Evolutionary conservation across 768 basidiomycete genomes (phyloP).

Genomic region (Pulveroboletus sp.): DNA sequence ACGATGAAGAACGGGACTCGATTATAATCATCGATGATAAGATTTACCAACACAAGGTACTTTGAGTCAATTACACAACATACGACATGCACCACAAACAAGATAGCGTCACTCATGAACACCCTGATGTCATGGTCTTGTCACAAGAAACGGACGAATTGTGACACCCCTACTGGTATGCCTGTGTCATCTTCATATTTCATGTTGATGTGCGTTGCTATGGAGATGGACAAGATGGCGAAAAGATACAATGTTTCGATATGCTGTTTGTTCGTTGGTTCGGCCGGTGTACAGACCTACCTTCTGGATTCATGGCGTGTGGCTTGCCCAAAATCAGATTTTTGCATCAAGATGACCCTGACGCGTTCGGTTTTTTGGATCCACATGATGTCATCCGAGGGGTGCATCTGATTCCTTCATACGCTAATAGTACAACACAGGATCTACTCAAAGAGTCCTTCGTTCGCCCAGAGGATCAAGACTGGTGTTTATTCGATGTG

Average conservation of each 20-base stretch:
- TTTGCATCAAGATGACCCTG: conserved; percentile 24
- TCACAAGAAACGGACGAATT: conserved; percentile 19
- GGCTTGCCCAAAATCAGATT: conserved; percentile 39
- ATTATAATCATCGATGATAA: conserved; percentile 21
- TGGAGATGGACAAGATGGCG: no score
- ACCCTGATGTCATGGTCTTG: no score
- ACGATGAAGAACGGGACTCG: conserved; percentile 15
- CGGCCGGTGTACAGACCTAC: no score
- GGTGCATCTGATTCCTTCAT: conserved; percentile 42
- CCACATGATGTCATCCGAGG: conserved; percentile 38
- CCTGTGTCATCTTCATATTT: conserved; percentile 10
- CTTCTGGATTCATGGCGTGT: no score
- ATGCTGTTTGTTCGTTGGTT: no score
- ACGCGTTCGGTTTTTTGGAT: conserved; percentile 45
- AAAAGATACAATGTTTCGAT: no score
- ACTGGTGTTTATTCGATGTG: no score
- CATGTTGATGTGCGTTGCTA: no score
- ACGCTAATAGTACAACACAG: conserved; percentile 18
- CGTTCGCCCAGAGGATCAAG: background rate
- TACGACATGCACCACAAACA: conserved; percentile 27
- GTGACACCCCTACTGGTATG: conserved; percentile 39
- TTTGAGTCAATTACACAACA: conserved; percentile 27
- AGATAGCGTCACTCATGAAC: no score
- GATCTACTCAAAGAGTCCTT: background rate
- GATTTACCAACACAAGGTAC: conserved; percentile 17